Conservation (phyloP, 352 stramenopile genomes). For the Globisporangium carolinianum region DNA sequence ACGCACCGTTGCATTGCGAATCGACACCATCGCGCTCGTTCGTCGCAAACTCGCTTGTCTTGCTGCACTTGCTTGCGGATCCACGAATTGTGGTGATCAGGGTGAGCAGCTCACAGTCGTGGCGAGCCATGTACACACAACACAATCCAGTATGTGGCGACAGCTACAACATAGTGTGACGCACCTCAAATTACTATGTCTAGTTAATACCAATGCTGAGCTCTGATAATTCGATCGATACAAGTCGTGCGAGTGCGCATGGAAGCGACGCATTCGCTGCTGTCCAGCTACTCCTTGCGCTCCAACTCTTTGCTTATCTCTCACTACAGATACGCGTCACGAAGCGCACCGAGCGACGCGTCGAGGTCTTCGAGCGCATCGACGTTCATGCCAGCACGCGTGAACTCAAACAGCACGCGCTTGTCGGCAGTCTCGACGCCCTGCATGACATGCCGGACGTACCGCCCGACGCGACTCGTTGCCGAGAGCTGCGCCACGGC, state of each 20-base stretch:
- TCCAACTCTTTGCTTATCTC: too few species aligned
- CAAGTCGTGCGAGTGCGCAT: too few species aligned
- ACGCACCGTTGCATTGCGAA: conserved; percentile 90
- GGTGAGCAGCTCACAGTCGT: too few species aligned
- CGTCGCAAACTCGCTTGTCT: not conserved
- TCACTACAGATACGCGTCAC: conserved; percentile 35
- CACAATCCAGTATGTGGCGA: too few species aligned
- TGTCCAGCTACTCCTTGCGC: not conserved
- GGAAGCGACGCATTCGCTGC: not conserved
- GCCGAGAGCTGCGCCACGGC: conserved; percentile 38
- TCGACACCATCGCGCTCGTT: conserved; percentile 85
- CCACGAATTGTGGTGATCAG: not conserved
- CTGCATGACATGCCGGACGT: conserved; percentile 32
- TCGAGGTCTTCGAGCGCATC: conserved; percentile 61
- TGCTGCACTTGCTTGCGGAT: conserved; percentile 3
- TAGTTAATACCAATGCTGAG: too few species aligned
- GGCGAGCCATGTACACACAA: too few species aligned
- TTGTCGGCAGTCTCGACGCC: conserved; percentile 34
- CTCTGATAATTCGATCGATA: too few species aligned
- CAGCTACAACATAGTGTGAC: too few species aligned
- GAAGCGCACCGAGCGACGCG: conserved; percentile 28
- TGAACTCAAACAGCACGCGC: conserved; percentile 71
- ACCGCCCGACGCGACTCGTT: conserved; percentile 32
- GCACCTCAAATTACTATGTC: too few species aligned
- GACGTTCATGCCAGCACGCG: conserved; percentile 57